A percentile compares a stretch with the other conserved stretches of the same genome.
These are phyloP conservation scores for Hibiscus trionum DNA, from an alignment of 345 rosid species.

Conservation along the genomic window DNA sequence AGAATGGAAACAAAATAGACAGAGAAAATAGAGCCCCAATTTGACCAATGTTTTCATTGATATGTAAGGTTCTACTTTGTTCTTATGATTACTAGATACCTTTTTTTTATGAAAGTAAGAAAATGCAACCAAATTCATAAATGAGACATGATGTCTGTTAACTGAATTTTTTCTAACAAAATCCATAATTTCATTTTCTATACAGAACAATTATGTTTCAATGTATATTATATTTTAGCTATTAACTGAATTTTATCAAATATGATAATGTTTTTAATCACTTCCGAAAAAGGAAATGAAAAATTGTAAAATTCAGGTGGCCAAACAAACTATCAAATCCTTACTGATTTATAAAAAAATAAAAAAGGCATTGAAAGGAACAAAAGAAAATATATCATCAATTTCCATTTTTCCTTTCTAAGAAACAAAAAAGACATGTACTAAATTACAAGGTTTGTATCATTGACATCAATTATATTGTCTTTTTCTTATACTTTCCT, in stretches of 20 bases:
- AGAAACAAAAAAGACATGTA: neutral
- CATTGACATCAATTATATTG: neutral
- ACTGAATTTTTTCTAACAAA: neutral
- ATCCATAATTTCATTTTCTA: neutral
- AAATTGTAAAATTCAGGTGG: no score
- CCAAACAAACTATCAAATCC: neutral
- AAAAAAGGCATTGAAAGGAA: neutral
- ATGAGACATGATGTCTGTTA: neutral
- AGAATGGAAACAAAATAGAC: neutral
- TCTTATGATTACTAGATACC: neutral
- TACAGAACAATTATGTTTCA: neutral
- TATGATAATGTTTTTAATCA: neutral
- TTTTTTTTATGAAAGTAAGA: neutral
- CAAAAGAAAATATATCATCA: neutral
- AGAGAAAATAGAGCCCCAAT: neutral
- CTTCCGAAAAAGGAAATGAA: neutral
- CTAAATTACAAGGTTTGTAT: neutral
- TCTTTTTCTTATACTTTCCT: neutral
- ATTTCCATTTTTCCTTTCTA: neutral
- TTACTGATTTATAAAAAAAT: neutral
- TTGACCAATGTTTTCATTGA: neutral
- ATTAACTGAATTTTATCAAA: neutral
- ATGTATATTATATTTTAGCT: neutral
- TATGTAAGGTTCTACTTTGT: neutral
- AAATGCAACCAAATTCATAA: neutral